Evolutionary conservation across 352 stramenopile genomes (phyloP), one percentile per base, ranked within the genome.

Genomic region (Lagenidium giganteum): DNA sequence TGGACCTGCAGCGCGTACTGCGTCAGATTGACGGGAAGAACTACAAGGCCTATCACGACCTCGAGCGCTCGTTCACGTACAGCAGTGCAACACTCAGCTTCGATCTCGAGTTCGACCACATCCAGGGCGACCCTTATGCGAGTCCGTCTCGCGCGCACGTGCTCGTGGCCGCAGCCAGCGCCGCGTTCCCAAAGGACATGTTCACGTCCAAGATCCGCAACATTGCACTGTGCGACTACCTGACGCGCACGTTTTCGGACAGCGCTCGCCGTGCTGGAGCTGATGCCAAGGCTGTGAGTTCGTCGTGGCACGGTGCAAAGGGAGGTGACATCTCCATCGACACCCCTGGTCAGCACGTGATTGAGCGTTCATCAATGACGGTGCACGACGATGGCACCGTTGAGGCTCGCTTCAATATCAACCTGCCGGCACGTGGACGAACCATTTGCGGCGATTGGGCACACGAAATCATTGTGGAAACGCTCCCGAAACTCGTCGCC

Each of bases 281-380:
- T 0, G 75, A 92, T 34, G 74, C 66, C 38, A 88, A 88, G 54
- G 77, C 66, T 42, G 58, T 66, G 37, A 36, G 53, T 45, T 5
- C 14, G 27, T 87, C 84, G 48, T 96, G 85, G 68, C 74, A 90
- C 21, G 85, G 87, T 20, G 75, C 71, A 29, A 91, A 98, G 51
- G 95, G 96, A 4, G 96, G 96, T 25, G 95, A 98, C 52, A 89
- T 99, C 35, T 86, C 77, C 46, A 97, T 99, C 54, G 77, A 97
- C 34, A 60, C 72, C 13, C 93, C 93, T 0, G 85, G 75, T 7
- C 94, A 98, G 66, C 83, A 98, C 48, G 87, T 98, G 18, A 81
- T 98, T 23, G 87, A 97, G 60, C 88, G 95, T 30, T 95, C 85
- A 28, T 93, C 85, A 18, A 70, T 97, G 16, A 76, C 80, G 33